Conservation (phyloP, 805 yeast species). For the Lachancea dasiensis region DNA sequence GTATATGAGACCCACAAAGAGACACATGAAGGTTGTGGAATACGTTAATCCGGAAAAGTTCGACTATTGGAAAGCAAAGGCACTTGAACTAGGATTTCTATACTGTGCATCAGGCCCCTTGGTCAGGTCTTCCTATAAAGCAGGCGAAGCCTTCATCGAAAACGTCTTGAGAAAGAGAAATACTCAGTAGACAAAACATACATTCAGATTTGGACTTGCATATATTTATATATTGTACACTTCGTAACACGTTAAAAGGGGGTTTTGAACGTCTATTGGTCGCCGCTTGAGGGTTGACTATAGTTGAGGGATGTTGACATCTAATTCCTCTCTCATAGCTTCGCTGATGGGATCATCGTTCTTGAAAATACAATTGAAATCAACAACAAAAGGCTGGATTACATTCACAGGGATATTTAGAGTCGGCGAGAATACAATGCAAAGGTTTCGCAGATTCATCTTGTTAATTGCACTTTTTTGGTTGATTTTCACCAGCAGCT, state of each 20-base stretch:
- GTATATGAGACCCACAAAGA: constrained; percentile 97
- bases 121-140: constrained; percentile 94
- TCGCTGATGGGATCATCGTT: constrained; percentile 39
- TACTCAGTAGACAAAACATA: neutral
- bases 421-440: constrained; percentile 81
- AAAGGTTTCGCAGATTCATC: constrained; percentile 75
- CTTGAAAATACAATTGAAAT: constrained; percentile 57
- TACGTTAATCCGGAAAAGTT: constrained; percentile 92
- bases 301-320: constrained; percentile 45
- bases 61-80: constrained; percentile 85
- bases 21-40: constrained; percentile 97
- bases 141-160: constrained; percentile 96
- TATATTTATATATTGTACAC: neutral
- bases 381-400: constrained; percentile 52
- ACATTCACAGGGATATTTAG: constrained; percentile 60
- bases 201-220: too few relatives aligned
- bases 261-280: too few relatives aligned
- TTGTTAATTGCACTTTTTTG: constrained; percentile 58
- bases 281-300: too few relatives aligned
- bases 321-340: constrained; percentile 43
- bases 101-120: constrained; percentile 97
- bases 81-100: constrained; percentile 83
- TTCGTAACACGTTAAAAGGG: constrained; percentile 4
- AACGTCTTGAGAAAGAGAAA: constrained; percentile 60
- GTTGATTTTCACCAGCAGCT: constrained; percentile 59